Base-by-base conservation (phyloP, 768 basidiomycete species). In the Leccinum subgranulosum region DNA sequence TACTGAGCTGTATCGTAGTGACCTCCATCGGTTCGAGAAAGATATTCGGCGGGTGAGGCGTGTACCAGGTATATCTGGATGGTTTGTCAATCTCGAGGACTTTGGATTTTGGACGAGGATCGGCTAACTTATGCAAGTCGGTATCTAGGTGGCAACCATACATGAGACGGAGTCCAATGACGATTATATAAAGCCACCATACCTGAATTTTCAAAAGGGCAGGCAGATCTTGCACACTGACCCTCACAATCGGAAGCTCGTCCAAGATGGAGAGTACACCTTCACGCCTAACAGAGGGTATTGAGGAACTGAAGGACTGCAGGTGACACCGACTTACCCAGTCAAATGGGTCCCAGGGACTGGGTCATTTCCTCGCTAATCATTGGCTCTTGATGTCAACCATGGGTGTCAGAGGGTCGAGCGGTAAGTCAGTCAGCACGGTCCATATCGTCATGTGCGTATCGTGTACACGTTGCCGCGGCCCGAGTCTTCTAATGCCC, bases 381-480 rank as follows among this genome's bases (percentile, higher is more conserved):
- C n/a, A n/a, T n/a, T n/a, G n/a, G n/a, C n/a, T n/a, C n/a, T n/a
- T n/a, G n/a, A n/a, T n/a, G n/a, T n/a, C n/a, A n/a, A n/a, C n/a
- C n/a, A n/a, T n/a, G n/a, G n/a, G n/a, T n/a, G n/a, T n/a, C n/a
- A n/a, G n/a, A n/a, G n/a, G n/a, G n/a, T n/a, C n/a, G n/a, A n/a
- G n/a, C n/a, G n/a, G n/a, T n/a, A n/a, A n/a, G n/a, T n/a, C n/a
- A n/a, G 85, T 87, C 56, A 90, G 88, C 66, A 94, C 92, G 0
- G 85, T 87, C 28, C 79, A 94, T 54, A 91, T 94, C 64, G 90
- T 94, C 57, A 89, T 93, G n/a, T n/a, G n/a, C n/a, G n/a, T n/a
- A n/a, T n/a, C n/a, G n/a, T n/a, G n/a, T 3, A 23, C 3, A 90
- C 50, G 4, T 47, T 49, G 41, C 41, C 33, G 14, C 25, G 3